These are phyloP conservation scores for Fomitopsis schrenkii DNA, from an alignment of 1,284 basidiomycete species.

Conservation along the genomic window DNA sequence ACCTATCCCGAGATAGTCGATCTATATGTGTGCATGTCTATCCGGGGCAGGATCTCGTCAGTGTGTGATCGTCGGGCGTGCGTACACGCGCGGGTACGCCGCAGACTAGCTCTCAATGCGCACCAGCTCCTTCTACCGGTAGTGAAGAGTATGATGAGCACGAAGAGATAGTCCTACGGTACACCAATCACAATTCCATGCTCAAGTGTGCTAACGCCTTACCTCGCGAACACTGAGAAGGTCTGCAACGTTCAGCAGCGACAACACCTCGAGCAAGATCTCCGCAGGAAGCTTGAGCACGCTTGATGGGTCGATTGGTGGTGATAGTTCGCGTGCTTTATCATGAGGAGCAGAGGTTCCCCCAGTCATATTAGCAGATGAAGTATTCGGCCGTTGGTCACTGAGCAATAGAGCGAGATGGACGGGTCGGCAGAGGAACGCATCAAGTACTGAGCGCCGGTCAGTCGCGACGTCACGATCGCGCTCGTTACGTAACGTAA, in stretches of 20 bases:
- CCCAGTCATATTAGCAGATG: too few relatives aligned
- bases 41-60: neutral
- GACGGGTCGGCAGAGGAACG: neutral
- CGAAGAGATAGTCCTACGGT: neutral
- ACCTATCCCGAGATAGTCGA: slow-evolving; percentile 14
- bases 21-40: slow-evolving; percentile 17
- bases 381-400: too few relatives aligned
- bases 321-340: too few relatives aligned
- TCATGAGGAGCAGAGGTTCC: too few relatives aligned
- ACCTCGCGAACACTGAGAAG: slow-evolving; percentile 21
- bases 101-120: too few relatives aligned
- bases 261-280: slow-evolving; percentile 19
- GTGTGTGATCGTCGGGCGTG: too few relatives aligned
- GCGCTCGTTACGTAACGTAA: neutral
- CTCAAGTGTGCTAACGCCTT: neutral
- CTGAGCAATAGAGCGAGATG: too few relatives aligned
- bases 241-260: slow-evolving; percentile 13
- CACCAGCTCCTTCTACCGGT: too few relatives aligned
- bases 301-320: neutral
- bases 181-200: neutral
- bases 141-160: too few relatives aligned
- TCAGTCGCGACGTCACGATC: neutral
- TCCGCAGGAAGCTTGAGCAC: slow-evolving; percentile 19
- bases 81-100: neutral
- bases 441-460: neutral